Evolutionary conservation across 305 asterid species (phyloP).

Genomic region (Solanum chacoense): DNA sequence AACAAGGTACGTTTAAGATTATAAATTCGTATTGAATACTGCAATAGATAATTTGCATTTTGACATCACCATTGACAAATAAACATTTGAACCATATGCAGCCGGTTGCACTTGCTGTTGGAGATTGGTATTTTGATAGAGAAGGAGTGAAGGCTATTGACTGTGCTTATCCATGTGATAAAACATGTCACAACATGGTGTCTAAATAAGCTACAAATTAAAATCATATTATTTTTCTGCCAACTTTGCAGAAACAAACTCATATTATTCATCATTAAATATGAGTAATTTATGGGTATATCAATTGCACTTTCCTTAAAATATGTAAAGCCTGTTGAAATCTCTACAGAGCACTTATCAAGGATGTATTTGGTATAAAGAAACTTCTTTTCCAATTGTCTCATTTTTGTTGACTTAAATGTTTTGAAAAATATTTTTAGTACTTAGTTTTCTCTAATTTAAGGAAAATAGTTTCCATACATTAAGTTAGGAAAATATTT

Average conservation of each 20-base stretch:
- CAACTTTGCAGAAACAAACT: neutral
- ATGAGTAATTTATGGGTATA: neutral
- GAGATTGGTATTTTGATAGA: slow-evolving; percentile 66
- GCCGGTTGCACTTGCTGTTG: slow-evolving; percentile 69
- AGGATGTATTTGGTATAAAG: neutral
- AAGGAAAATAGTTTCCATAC: neutral
- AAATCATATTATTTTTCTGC: slow-evolving; percentile 24
- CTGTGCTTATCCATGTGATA: slow-evolving; percentile 77
- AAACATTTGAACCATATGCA: slow-evolving; percentile 14
- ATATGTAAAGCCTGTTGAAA: neutral
- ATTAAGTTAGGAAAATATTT: neutral
- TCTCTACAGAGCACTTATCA: neutral
- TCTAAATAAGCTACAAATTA: slow-evolving; percentile 19
- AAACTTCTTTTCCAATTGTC: neutral
- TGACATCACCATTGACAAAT: neutral
- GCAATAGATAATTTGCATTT: neutral
- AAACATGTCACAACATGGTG: slow-evolving; percentile 65
- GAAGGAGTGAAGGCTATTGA: slow-evolving; percentile 34
- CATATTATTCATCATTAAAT: neutral
- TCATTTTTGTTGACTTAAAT: neutral
- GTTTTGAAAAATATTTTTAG: neutral
- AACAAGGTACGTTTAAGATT: slow-evolving; percentile 34
- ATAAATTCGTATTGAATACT: neutral
- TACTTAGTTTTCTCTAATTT: neutral
- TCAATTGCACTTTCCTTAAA: neutral